Conservation (phyloP, 805 yeast genomes). For the Lachancea sp. region DNA sequence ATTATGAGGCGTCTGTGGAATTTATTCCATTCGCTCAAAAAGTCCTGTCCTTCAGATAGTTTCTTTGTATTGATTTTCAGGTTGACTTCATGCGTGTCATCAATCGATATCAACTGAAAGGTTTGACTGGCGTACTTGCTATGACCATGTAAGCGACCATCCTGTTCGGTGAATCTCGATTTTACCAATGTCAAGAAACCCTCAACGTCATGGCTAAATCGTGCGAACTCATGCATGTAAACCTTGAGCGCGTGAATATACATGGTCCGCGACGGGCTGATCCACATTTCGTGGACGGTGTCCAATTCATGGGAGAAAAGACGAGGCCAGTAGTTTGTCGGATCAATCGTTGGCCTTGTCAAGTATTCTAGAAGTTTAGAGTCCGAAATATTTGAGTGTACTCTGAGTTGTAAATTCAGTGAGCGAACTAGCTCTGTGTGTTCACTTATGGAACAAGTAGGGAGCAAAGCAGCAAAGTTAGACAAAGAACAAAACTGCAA, state of each 20-base stretch:
- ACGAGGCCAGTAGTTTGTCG: background rate
- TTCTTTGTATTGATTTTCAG: background rate
- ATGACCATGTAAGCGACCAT: background rate
- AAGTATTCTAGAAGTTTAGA: background rate
- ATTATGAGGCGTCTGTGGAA: background rate
- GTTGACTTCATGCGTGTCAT: background rate
- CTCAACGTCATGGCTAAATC: background rate
- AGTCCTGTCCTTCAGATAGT: background rate
- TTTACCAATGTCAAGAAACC: background rate
- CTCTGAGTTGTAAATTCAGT: background rate
- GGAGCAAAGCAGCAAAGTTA: background rate
- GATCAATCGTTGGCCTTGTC: background rate
- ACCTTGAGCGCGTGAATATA: conserved; percentile 3
- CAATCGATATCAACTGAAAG: background rate
- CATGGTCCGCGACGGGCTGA: conserved; percentile 6
- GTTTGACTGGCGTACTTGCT: conserved; percentile 6
- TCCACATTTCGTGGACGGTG: background rate
- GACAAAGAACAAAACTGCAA: conserved; percentile 1
- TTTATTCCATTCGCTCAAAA: background rate
- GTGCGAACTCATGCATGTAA: conserved; percentile 2
- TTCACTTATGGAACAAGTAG: background rate
- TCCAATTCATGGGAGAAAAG: background rate
- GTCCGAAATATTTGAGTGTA: background rate
- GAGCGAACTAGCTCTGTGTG: background rate
- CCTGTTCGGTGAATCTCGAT: background rate